Evolutionary conservation across 2,329 filamentous ascomycete genomes (phyloP).

Genomic region (Beauveria australis): DNA sequence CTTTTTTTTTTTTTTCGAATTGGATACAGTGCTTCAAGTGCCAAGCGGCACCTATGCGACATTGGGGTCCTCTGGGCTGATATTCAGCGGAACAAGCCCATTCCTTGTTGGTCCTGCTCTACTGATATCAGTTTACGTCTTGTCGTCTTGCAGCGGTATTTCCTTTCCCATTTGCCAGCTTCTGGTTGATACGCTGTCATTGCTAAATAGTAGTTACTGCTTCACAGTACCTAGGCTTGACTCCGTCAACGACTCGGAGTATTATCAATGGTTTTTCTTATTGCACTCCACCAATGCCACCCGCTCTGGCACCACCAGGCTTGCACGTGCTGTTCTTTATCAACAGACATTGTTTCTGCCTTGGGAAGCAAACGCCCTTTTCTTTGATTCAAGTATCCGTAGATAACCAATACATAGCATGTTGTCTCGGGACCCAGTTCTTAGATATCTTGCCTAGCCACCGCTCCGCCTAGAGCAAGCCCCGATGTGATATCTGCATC

Average conservation of each 20-base stretch:
- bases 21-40: not conserved
- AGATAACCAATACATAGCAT: not conserved
- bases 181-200: no score
- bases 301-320: not conserved
- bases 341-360: not conserved
- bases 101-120: not conserved
- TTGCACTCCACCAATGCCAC: not conserved
- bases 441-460: not conserved
- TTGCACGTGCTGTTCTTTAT: not conserved
- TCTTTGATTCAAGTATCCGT: not conserved
- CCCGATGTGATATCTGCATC: not conserved
- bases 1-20: not conserved
- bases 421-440: not conserved
- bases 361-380: not conserved
- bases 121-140: no score
- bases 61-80: not conserved
- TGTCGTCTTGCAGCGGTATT: no score
- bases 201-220: not conserved
- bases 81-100: constrained; percentile 4
- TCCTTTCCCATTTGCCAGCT: no score
- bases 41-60: no score
- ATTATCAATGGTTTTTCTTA: not conserved
- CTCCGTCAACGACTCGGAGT: constrained; percentile 4
- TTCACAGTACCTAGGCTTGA: not conserved
- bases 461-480: not conserved